A percentile compares a stretch with the other conserved stretches of the same genome.
Evolutionary conservation across 2,329 filamentous ascomycete species (phyloP).

Genomic region (Pseudocercospora eumusae): DNA sequence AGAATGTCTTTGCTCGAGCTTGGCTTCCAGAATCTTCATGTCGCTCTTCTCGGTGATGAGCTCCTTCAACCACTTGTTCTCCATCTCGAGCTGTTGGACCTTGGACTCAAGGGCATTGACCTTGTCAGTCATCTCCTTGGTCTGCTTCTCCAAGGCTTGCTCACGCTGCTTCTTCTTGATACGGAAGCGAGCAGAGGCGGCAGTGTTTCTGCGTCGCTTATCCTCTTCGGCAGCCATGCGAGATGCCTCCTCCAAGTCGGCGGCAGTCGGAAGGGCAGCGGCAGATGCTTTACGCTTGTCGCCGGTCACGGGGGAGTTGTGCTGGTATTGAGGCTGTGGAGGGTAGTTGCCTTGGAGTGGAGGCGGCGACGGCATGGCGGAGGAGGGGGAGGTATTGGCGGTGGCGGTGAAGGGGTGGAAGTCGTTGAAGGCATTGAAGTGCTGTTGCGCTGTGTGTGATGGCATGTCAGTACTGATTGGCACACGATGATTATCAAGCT

Average conservation of each 20-base stretch:
- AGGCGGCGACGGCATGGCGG: slow-evolving; percentile 32
- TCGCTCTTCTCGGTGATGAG: slow-evolving; percentile 55
- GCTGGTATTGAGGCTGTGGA: slow-evolving; percentile 31
- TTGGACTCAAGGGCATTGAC: slow-evolving; percentile 49
- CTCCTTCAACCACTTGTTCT: slow-evolving; percentile 56
- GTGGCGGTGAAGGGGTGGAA: slow-evolving; percentile 44
- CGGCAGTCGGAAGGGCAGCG: slow-evolving; percentile 37
- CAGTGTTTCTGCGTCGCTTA: slow-evolving; percentile 43
- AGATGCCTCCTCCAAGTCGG: slow-evolving; percentile 48
- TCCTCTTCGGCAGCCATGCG: slow-evolving; percentile 54
- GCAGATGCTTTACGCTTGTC: slow-evolving; percentile 52
- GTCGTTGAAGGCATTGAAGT: slow-evolving; percentile 45
- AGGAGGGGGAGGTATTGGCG: slow-evolving; percentile 30
- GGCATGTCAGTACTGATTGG: not conserved
- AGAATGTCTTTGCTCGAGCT: slow-evolving; percentile 26
- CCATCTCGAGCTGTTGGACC: slow-evolving; percentile 54
- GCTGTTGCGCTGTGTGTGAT: slow-evolving; percentile 5
- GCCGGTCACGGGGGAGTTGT: slow-evolving; percentile 32
- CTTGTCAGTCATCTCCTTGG: slow-evolving; percentile 55
- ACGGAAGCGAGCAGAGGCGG: slow-evolving; percentile 36
- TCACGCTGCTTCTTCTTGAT: slow-evolving; percentile 60
- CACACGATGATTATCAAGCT: slow-evolving; percentile 13
- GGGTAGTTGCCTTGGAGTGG: slow-evolving; percentile 35
- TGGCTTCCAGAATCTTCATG: slow-evolving; percentile 31
- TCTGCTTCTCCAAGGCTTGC: slow-evolving; percentile 53